Base-by-base conservation (phyloP, 1,139 yeast species). In the Candida sp. region DNA sequence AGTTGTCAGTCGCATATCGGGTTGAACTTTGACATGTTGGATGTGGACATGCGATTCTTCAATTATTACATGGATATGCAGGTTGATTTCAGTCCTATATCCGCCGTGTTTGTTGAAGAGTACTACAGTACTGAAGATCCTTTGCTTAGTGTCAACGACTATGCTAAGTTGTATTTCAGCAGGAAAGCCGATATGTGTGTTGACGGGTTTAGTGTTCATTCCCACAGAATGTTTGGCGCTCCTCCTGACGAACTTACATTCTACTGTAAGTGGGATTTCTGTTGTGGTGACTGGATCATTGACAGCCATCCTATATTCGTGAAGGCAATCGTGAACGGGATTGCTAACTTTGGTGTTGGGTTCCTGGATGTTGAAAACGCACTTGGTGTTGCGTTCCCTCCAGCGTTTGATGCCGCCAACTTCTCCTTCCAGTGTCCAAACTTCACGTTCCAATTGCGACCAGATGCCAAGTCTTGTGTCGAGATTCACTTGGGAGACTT, bases 171-270 rank as follows among this genome's bases (percentile, higher is more conserved):
- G 11, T 63, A 67, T 49, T 63, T 66, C 23, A 48, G 44, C 27
- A 49, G 50, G 17, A 42, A 49, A 5, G 53, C 61, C 6, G 63
- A 83, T 34, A 58, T 90, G 11, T 67, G 72, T 9, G 78, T 90
- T 46, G 89, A 86, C 59, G 91, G 92, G 0, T 63, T 92, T 26
- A 63, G 78, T 4, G 77, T 90, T 12, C 96, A 89, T 67, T 94
- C 97, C 1, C 97, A 93, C 65, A 78, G 98, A 62, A 84, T 92
- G 85, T 91, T 92, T 75, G 98, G 99, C 0, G 67, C 91, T 1
- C 97, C 97, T 0, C 98, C 98, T 0, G 75, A 79, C 2, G 96
- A 90, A 63, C 90, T 94, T 1, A 90, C 98, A 0, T 94, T 90
- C 63, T 85, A 83, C 57, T 92, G 97, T 63, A 87, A 90, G 56